Evolutionary conservation across 78 protist species (phyloP).

Genomic region (Dictyostelium citrinum): DNA sequence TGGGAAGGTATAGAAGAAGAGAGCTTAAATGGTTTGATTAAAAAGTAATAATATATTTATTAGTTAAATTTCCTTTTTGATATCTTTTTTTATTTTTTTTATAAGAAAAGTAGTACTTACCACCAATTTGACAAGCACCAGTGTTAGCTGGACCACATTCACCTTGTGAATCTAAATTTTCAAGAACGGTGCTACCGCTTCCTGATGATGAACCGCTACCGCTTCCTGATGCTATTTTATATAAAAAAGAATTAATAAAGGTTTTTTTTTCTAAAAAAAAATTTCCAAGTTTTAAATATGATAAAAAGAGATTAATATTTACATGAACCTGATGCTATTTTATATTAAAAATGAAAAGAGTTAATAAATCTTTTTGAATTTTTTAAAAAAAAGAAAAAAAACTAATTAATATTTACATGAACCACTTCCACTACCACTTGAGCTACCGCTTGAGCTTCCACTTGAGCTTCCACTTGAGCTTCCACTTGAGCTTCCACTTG

Average conservation of each 20-base stretch:
- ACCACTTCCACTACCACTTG: neutral
- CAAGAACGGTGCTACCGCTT: neutral
- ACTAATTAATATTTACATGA: neutral
- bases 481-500: neutral
- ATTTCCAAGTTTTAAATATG: too few relatives aligned
- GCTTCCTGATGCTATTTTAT: neutral
- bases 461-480: neutral
- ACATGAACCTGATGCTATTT: too few relatives aligned
- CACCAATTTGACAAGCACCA: neutral
- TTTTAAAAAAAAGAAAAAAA: too few relatives aligned
- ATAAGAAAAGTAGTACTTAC: neutral
- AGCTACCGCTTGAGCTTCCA: too few relatives aligned
- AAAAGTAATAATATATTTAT: neutral
- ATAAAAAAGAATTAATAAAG: too few relatives aligned
- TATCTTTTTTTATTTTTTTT: too few relatives aligned
- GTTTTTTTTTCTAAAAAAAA: too few relatives aligned
- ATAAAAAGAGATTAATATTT: too few relatives aligned
- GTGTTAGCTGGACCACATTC: neutral
- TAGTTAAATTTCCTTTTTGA: neutral
- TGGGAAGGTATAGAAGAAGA: slow-evolving; percentile 35
- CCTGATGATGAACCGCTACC: neutral
- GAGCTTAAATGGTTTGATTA: neutral
- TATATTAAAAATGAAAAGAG: too few relatives aligned
- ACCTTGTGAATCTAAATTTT: neutral
- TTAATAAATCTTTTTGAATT: too few relatives aligned